phyloP scores from a whole-genome alignment of 2,329 filamentous ascomycete genomes.

The Colletotrichum somersetense region DNA sequence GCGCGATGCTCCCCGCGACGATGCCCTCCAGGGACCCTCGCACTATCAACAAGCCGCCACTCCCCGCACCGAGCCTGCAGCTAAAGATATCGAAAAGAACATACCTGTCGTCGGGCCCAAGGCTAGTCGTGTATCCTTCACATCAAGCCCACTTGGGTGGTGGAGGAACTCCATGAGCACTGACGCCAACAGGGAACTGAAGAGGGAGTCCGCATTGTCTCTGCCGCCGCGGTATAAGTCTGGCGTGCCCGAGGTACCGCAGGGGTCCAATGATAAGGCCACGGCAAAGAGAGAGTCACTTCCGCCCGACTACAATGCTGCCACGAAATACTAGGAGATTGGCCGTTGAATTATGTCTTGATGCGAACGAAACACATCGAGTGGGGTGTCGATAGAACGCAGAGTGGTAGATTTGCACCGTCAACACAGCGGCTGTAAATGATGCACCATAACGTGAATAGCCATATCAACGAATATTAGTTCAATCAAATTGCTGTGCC shows the following conservation, averaged over 20 bases:
- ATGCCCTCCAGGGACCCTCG: neutral
- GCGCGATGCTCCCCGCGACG: constrained; percentile 12
- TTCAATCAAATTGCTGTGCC: neutral
- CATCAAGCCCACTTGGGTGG: constrained; percentile 16
- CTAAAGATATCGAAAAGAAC: constrained; percentile 16
- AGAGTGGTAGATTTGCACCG: neutral
- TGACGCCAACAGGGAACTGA: constrained; percentile 1
- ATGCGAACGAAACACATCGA: neutral
- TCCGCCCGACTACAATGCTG: constrained; percentile 27
- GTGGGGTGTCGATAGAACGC: neutral
- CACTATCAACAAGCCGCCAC: neutral
- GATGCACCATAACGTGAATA: neutral
- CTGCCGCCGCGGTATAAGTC: constrained; percentile 24
- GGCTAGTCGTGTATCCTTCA: constrained; percentile 22
- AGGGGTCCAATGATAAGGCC: neutral
- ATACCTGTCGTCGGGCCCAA: neutral
- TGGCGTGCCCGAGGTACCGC: constrained; percentile 6
- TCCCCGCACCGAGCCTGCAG: neutral
- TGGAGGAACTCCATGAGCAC: constrained; percentile 14
- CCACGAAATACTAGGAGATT: constrained; percentile 15
- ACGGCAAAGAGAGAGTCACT: constrained; percentile 6
- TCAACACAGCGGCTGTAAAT: neutral
- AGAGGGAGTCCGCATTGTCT: constrained; percentile 16
- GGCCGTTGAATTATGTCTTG: neutral
- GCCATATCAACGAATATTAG: neutral